Evolutionary conservation across 2,329 filamentous ascomycete species (phyloP), one percentile per base, ranked within the genome.

Genomic region (Colletotrichum limetticola): DNA sequence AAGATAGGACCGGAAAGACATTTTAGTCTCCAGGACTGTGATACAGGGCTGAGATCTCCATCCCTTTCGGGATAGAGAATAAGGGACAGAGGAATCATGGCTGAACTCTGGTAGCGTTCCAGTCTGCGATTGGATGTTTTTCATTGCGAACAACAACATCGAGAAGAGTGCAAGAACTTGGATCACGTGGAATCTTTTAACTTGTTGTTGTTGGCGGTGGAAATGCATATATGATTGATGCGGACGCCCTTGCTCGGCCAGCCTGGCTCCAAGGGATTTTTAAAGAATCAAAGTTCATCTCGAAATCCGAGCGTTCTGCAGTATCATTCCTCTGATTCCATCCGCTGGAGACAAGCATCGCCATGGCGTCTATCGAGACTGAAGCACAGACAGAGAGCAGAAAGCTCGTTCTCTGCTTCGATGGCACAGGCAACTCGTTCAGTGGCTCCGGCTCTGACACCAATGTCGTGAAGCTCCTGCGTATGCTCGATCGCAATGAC

Each of bases 401-500:
- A 75, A 85, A 85, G 72, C 82, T 87, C 22, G 77, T 87, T 3
- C 79, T 87, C 14, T 87, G 84, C 77, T 87, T 87, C 65, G 86
- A 87, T 71, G 86, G 85, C 60, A 87, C 85, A 3, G 86, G 86
- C 14, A 86, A 86, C 68, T 81, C 79, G 0, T 87, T 86, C 72
- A 84, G 77, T 28, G 85, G 85, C 8, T 82, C 83, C 42, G 83
- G 85, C 69, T 79, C 83, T 4, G 87, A 89, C 76, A 88, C 86
- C n/a, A 89, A 89, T 68, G 85, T 89, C 2, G 84, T 89, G 66
- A 89, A 89, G 77, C 79, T 89, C 8, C 79, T 85, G 59, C 80
- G 79, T 59, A 85, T 84, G 79, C 76, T 89, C 32, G 85, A 88
- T 61, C 82, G 86, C 26, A 81, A 83, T 58, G 75, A 82, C 49